Percentiles rank a stretch among this genome's conserved stretches.
These are phyloP conservation scores for Ophiostoma piceae DNA, from an alignment of 2,329 filamentous ascomycete genomes.

Conservation along the genomic window DNA sequence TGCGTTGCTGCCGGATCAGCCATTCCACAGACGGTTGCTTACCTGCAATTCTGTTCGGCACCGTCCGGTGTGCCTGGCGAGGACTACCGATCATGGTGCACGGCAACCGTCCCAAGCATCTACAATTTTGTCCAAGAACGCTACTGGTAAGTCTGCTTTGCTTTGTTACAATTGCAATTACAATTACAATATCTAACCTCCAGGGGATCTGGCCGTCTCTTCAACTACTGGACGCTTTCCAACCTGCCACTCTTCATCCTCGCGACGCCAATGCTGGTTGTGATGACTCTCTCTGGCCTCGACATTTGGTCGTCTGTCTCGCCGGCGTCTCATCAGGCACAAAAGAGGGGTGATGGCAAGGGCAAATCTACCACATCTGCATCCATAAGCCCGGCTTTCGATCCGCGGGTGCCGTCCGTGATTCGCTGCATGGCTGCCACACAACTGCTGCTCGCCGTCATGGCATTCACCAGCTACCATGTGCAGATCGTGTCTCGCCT, in stretches of 20 bases:
- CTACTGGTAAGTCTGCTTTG: conserved; percentile 66
- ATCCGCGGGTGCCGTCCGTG: conserved; percentile 31
- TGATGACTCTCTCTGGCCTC: conserved; percentile 60
- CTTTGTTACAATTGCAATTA: too few species aligned
- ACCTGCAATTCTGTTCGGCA: conserved; percentile 59
- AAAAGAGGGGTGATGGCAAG: conserved; percentile 10
- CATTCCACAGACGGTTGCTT: conserved; percentile 71
- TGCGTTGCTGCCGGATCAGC: conserved; percentile 62
- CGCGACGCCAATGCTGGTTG: conserved; percentile 67
- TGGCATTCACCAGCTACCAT: conserved; percentile 78
- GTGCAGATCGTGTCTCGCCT: conserved; percentile 91
- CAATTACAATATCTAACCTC: not conserved
- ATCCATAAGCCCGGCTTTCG: conserved; percentile 14
- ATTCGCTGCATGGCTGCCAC: conserved; percentile 59
- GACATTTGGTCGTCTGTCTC: conserved; percentile 30
- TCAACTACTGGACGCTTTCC: conserved; percentile 82
- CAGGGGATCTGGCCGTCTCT: conserved; percentile 74
- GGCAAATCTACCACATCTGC: not conserved
- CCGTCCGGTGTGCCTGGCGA: conserved; percentile 28
- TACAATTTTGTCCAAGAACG: conserved; percentile 82
- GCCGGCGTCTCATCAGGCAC: not conserved
- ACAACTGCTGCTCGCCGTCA: conserved; percentile 64
- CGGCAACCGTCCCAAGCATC: conserved; percentile 68
- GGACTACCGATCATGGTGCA: conserved; percentile 66
- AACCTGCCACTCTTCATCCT: conserved; percentile 86